phyloP scores from a whole-genome alignment of 192 early-diverging fungal genomes.

The Glomus cerebriforme region DNA sequence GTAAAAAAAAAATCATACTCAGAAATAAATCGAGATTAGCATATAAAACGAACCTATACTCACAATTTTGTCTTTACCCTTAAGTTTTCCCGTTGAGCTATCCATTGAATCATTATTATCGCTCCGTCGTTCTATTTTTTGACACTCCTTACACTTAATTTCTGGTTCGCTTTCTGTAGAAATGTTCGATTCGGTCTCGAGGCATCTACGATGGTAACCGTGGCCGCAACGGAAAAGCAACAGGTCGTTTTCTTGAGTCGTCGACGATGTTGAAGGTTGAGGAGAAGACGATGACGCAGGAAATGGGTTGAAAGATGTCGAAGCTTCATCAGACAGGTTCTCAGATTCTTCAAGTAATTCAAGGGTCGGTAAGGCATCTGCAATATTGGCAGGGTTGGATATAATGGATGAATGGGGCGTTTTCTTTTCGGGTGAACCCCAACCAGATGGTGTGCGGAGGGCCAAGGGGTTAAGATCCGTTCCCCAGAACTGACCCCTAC shows the following conservation, averaged over 20 bases:
- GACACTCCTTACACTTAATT: conserved; percentile 26
- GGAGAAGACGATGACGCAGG: conserved; percentile 1
- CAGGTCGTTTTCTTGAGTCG: conserved; percentile 41
- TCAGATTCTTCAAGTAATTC: conserved; percentile 32
- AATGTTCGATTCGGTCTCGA: conserved; percentile 34
- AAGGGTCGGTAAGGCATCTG: conserved; percentile 43
- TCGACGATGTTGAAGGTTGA: neutral
- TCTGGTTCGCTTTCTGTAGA: conserved; percentile 10
- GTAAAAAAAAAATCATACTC: neutral
- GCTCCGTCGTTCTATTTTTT: conserved; percentile 24
- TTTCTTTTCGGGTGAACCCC: conserved; percentile 44
- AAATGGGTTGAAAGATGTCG: neutral
- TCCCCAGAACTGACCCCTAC: conserved; percentile 52
- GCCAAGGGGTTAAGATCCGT: conserved; percentile 45
- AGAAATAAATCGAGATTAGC: neutral
- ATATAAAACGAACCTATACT: neutral
- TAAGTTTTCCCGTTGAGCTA: neutral
- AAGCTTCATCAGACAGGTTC: conserved; percentile 4
- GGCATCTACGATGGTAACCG: conserved; percentile 55
- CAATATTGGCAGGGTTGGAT: conserved; percentile 35
- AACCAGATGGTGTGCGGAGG: conserved; percentile 34
- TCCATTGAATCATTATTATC: neutral
- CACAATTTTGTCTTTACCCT: conserved; percentile 29
- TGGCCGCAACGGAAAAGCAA: conserved; percentile 57
- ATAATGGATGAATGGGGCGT: conserved; percentile 37